Evolutionary conservation across 1,284 basidiomycete species (phyloP).

Genomic region (Pseudomicrostroma phylloplanum): DNA sequence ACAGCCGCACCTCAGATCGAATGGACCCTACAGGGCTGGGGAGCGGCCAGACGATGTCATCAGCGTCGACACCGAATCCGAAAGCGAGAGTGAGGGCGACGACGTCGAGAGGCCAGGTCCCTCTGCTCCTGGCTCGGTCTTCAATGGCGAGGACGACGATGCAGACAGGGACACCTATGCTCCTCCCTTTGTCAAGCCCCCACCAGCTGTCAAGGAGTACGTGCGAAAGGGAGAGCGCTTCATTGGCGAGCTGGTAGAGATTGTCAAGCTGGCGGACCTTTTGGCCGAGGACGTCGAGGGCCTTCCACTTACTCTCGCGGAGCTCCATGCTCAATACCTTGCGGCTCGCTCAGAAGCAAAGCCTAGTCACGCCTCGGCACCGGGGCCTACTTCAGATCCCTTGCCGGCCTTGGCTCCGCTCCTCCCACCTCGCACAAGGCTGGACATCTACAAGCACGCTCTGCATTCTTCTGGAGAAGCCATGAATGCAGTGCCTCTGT

Average conservation of each 20-base stretch:
- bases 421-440: constrained; percentile 4
- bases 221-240: constrained; percentile 28
- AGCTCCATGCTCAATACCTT: constrained; percentile 5
- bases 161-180: background rate
- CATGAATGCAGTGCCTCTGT: constrained; percentile 5
- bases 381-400: constrained; percentile 8
- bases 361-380: background rate
- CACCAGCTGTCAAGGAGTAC: constrained; percentile 32
- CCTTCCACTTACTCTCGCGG: constrained; percentile 9
- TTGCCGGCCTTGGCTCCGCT: constrained; percentile 4
- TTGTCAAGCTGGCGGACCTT: constrained; percentile 21
- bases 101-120: constrained; percentile 10
- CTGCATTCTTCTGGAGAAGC: constrained; percentile 3
- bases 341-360: background rate
- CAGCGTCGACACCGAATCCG: constrained; percentile 31
- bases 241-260: constrained; percentile 21
- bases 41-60: constrained; percentile 34
- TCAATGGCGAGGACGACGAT: constrained; percentile 14
- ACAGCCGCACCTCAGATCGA: constrained; percentile 12
- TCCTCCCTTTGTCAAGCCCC: constrained; percentile 20
- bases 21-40: constrained; percentile 11
- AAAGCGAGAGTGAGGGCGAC: constrained; percentile 9
- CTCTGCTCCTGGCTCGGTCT: constrained; percentile 26
- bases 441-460: constrained; percentile 11
- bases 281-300: constrained; percentile 11